A percentile compares a stretch with the other conserved stretches of the same genome.
Conservation (phyloP, 371 early-diverging fungal genomes). For the Capillidium heterosporum region DNA sequence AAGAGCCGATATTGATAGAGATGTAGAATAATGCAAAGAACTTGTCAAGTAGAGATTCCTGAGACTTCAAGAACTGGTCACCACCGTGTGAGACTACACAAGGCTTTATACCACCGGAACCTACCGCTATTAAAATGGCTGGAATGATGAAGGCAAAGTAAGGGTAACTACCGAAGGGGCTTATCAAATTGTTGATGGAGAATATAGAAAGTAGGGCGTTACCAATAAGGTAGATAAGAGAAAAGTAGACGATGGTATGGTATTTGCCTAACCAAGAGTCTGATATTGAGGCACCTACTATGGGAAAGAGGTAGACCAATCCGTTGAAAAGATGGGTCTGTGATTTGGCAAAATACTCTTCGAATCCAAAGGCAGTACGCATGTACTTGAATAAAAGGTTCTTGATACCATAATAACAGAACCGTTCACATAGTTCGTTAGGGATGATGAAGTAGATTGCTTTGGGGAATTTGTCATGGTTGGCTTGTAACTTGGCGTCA, state of each 20-base stretch:
- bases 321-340: constrained; percentile 24
- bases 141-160: not conserved
- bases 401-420: constrained; percentile 10
- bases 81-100: constrained; percentile 27
- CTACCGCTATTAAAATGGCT: constrained; percentile 8
- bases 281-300: constrained; percentile 41
- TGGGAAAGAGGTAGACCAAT: constrained; percentile 37
- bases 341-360: constrained; percentile 9
- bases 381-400: constrained; percentile 9
- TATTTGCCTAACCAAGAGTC: constrained; percentile 46
- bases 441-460: constrained; percentile 11
- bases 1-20: not conserved
- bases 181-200: not conserved
- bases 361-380: constrained; percentile 10
- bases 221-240: not conserved
- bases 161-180: not conserved
- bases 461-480: constrained; percentile 10
- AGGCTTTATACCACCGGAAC: constrained; percentile 27
- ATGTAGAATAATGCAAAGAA: constrained; percentile 5
- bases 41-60: not conserved
- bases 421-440: constrained; percentile 12
- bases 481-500: not conserved
- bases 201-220: not conserved
- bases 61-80: constrained; percentile 17
- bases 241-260: constrained; percentile 28